Evolutionary conservation across 345 rosid genomes (phyloP).

Genomic region (Fremontodendron californicum): DNA sequence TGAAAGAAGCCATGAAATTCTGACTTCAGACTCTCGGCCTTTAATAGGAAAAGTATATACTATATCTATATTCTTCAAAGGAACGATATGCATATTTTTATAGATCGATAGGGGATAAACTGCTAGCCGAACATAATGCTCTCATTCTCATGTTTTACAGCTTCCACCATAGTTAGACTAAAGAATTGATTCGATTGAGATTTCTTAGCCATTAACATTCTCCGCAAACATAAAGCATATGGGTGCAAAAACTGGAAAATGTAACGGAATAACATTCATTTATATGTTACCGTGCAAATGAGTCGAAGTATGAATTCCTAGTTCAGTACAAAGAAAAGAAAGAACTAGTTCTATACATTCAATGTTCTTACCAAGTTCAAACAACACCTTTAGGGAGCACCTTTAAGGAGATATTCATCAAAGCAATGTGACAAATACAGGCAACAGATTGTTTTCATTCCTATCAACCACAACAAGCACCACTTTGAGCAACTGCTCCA

Average conservation of each 20-base stretch:
- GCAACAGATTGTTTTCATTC: background rate
- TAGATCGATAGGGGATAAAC: background rate
- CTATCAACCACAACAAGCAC: conserved; percentile 65
- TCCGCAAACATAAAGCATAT: background rate
- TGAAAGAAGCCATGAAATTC: background rate
- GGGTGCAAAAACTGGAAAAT: background rate
- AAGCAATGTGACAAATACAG: conserved; percentile 11
- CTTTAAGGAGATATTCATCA: conserved; percentile 17
- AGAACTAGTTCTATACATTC: conserved; percentile 34
- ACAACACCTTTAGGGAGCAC: conserved; percentile 5
- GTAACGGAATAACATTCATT: background rate
- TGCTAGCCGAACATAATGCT: background rate
- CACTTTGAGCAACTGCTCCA: conserved; percentile 66
- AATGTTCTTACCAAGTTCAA: background rate
- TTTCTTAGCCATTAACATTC: background rate
- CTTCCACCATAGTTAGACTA: too few species aligned
- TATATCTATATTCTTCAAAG: background rate
- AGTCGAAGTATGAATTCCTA: background rate
- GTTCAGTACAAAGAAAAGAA: background rate
- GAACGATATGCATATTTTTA: background rate
- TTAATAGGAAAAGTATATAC: background rate
- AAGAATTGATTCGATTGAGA: too few species aligned
- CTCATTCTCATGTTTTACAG: background rate
- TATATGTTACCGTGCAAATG: background rate
- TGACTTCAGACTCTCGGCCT: background rate